A percentile compares a stretch with the other conserved stretches of the same genome.
Conservation (phyloP, 208 protist genomes). For the Acanthamoeba royreba region DNA sequence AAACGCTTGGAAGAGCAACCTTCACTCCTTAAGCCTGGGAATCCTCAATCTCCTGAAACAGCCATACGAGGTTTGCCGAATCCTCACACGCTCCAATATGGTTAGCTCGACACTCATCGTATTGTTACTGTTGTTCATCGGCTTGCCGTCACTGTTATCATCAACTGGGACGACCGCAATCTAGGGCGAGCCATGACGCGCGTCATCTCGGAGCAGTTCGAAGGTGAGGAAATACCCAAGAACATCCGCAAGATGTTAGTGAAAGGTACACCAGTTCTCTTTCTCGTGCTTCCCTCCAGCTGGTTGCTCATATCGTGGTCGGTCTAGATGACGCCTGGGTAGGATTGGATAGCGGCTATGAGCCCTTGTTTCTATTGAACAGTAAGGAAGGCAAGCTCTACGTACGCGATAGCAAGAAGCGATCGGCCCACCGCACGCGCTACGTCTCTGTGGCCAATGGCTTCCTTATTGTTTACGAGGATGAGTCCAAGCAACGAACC, state of each 20-base stretch:
- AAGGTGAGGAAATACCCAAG: background rate
- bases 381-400: background rate
- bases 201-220: background rate
- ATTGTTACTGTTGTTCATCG: no score
- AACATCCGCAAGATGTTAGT: background rate
- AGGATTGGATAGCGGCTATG: background rate
- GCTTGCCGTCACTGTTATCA: no score
- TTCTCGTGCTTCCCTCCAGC: background rate
- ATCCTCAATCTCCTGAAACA: no score
- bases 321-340: background rate
- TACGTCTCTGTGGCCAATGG: background rate
- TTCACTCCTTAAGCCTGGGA: background rate
- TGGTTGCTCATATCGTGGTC: background rate
- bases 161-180: no score
- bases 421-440: background rate
- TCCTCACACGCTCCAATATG: no score
- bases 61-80: no score
- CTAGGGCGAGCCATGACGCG: background rate
- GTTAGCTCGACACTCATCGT: no score
- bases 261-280: background rate
- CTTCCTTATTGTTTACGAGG: background rate
- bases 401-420: background rate
- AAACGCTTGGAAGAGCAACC: background rate
- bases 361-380: background rate
- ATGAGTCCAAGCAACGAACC: background rate